Percentiles rank a stretch among this genome's conserved stretches.
These are phyloP conservation scores for Kokia cookei DNA, from an alignment of 441 rosid species.

Conservation along the genomic window DNA sequence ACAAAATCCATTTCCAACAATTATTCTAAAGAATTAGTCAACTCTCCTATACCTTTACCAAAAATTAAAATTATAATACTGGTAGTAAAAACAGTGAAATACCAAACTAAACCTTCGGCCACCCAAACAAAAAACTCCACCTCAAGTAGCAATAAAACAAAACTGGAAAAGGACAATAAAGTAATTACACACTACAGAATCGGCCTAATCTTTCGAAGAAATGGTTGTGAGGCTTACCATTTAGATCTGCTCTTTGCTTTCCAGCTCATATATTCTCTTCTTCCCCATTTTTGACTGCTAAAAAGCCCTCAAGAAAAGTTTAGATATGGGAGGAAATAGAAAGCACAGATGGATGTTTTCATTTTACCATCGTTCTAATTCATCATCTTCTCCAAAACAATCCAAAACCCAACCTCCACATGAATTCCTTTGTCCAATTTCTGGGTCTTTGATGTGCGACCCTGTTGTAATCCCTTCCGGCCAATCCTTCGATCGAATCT, in stretches of 20 bases:
- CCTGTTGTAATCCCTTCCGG: constrained; percentile 60
- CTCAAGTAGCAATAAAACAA: background rate
- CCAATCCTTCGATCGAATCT: constrained; percentile 55
- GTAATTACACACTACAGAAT: background rate
- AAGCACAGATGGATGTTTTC: constrained; percentile 61
- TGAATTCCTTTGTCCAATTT: constrained; percentile 46
- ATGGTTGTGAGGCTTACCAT: background rate
- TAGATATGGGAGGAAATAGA: constrained; percentile 63
- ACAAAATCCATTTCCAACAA: no score
- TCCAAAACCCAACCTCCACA: constrained; percentile 25
- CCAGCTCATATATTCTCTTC: background rate
- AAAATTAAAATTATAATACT: no score
- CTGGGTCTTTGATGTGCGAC: constrained; percentile 47
- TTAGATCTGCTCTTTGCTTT: background rate
- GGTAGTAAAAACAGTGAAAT: no score
- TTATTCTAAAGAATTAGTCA: no score
- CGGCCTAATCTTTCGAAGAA: background rate
- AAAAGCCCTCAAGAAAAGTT: background rate
- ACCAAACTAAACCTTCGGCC: background rate
- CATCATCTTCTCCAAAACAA: constrained; percentile 21
- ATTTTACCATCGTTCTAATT: constrained; percentile 34
- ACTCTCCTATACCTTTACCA: no score
- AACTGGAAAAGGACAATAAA: background rate
- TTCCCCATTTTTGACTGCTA: background rate
- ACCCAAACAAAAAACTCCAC: background rate